These are phyloP conservation scores for Senecio squalidus DNA, from an alignment of 140 eudicot genomes.

Conservation along the genomic window DNA sequence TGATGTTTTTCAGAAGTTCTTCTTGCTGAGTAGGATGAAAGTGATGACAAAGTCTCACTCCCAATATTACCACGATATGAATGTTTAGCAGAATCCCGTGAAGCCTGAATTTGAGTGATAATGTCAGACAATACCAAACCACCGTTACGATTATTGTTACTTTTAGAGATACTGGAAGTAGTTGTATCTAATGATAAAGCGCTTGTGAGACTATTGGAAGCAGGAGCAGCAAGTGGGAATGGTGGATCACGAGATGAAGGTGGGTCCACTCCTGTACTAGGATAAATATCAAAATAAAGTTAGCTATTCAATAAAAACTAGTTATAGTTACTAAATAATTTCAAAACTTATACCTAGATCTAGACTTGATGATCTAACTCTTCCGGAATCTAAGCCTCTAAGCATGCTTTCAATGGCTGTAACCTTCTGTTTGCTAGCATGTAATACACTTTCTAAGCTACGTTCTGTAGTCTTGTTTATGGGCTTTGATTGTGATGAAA, in stretches of 20 bases:
- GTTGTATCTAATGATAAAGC: constrained; percentile 58
- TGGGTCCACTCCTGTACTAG: constrained; percentile 99
- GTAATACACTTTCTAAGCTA: constrained; percentile 86
- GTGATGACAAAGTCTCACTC: constrained; percentile 51
- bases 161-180: constrained; percentile 40
- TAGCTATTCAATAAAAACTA: constrained; percentile 31
- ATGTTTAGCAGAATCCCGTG: constrained; percentile 62
- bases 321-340: background rate
- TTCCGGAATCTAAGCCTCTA: constrained; percentile 78
- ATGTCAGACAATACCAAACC: constrained; percentile 71
- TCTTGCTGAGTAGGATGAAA: constrained; percentile 56
- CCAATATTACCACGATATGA: constrained; percentile 44
- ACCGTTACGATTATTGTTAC: constrained; percentile 63
- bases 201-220: constrained; percentile 63
- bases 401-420: constrained; percentile 98
- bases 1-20: constrained; percentile 62
- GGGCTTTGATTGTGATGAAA: constrained; percentile 65
- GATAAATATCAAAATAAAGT: constrained; percentile 32
- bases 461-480: constrained; percentile 57
- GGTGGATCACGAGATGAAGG: constrained; percentile 99
- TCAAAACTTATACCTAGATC: constrained; percentile 60
- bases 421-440: constrained; percentile 94
- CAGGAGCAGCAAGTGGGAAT: constrained; percentile 92
- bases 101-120: constrained; percentile 88
- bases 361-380: constrained; percentile 82